These are phyloP conservation scores for Artemisia argyi DNA, from an alignment of 129 eudicot genomes.

Conservation along the genomic window DNA sequence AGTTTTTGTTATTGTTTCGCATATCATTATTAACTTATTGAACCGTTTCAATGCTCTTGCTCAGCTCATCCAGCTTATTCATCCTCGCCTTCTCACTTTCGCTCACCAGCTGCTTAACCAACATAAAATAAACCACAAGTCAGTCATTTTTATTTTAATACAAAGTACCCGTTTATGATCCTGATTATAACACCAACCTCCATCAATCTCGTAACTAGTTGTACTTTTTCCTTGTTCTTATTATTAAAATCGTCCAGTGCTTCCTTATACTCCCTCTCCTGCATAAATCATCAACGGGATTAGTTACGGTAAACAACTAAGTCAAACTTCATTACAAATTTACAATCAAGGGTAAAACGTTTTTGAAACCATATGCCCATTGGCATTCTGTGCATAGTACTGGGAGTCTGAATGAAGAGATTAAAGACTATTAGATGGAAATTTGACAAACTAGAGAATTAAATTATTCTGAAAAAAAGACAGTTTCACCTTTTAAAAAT, in stretches of 20 bases:
- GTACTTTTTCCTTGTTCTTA: constrained; percentile 93
- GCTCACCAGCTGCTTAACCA: constrained; percentile 76
- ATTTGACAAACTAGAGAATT: neutral
- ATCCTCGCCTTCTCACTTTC: constrained; percentile 91
- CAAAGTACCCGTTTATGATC: neutral
- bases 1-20: neutral
- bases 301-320: neutral
- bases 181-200: constrained; percentile 53
- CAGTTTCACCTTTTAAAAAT: neutral
- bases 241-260: constrained; percentile 80
- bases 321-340: too few relatives aligned
- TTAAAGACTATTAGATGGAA: neutral
- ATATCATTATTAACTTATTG: constrained; percentile 34
- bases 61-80: constrained; percentile 92
- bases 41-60: constrained; percentile 76
- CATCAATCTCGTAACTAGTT: constrained; percentile 78
- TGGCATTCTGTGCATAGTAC: neutral
- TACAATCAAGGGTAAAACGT: neutral
- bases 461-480: neutral
- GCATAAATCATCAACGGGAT: constrained; percentile 5
- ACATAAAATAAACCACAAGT: constrained; percentile 16
- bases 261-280: constrained; percentile 91
- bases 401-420: neutral
- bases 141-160: neutral
- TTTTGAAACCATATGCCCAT: neutral